Percentiles rank a stretch among this genome's conserved stretches.
phyloP scores from a whole-genome alignment of 2,329 filamentous ascomycete genomes.

The Sporothrix curviconia region DNA sequence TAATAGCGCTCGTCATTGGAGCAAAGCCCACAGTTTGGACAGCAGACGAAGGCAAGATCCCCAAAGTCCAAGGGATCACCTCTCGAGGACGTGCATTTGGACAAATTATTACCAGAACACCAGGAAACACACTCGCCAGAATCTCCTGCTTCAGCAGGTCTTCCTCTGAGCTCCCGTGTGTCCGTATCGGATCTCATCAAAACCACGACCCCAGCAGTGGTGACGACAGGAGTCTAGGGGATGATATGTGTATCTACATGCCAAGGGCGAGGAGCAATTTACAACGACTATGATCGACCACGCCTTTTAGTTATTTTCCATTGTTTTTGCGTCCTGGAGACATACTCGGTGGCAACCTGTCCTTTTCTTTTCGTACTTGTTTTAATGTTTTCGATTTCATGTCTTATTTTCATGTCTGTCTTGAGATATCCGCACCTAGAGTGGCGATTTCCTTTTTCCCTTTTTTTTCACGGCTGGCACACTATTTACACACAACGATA shows the following conservation, averaged over 20 bases:
- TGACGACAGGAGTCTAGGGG: background rate
- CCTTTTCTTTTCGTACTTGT: no score
- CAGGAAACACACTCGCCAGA: background rate
- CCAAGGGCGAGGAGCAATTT: background rate
- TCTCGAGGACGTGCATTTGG: background rate
- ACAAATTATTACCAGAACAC: background rate
- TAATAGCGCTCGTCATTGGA: no score
- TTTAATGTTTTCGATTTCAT: no score
- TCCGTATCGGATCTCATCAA: conserved; percentile 5
- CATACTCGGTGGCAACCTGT: background rate
- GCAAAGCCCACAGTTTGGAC: no score
- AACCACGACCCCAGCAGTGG: background rate
- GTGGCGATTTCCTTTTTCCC: no score
- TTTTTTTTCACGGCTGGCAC: background rate
- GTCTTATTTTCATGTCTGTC: no score
- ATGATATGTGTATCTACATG: no score
- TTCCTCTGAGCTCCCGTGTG: background rate
- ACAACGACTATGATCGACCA: background rate
- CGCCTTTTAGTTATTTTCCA: background rate
- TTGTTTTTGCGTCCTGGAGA: background rate
- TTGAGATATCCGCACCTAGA: no score
- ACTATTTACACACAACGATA: no score
- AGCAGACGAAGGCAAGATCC: no score
- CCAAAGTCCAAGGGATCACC: background rate
- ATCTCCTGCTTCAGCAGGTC: background rate